Base-by-base conservation (phyloP, 1,139 yeast genomes). In the Petasospora rhodanensis region DNA sequence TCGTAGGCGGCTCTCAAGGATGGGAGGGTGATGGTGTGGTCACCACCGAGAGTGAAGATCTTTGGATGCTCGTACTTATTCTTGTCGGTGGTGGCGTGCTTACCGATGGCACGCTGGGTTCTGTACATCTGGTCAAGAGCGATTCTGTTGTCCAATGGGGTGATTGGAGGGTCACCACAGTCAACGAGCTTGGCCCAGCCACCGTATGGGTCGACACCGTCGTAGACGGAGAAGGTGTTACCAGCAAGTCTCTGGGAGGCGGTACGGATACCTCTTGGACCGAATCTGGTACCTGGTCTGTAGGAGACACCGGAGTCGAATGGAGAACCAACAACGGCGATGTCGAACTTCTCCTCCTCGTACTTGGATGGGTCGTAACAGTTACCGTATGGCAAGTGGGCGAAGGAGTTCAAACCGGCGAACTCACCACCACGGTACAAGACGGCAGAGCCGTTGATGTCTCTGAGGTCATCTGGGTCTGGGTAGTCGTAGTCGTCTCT, bases 251-350 rank as follows among this genome's bases (percentile, higher is more conserved):
- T 62, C 49, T 73, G 75, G 5, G 78, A 70, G 4, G 78, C 79
- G 18, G 68, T 61, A 45, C 81, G 56, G 26, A 75, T 72, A 15
- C 78, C 76, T 37, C 73, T 56, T 6, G 81, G 80, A 3, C 79
- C 81, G 58, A 75, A 75, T 37, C 81, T 55, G 12, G 81, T 75
- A n/a, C 81, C 80, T 1, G 80, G 75, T 40, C 80, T 58, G 47
- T 70, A 75, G 4, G 79, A 67, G 2, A 68, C 68, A 11, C 79
- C 79, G 2, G 79, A 71, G 45, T 75, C 81, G 43, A 74, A 75
- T 5, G 80, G 79, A 9, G 73, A 75, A 4, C 81, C 81, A 37
- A 74, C 66, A 15, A 75, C 45, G 3, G 75, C 77, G 27, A 53
- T 49, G 47, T 73, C 79, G 41, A 64, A 70, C 10, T 49, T 37